Percentiles rank a stretch among this genome's conserved stretches.
phyloP scores from a whole-genome alignment of 768 basidiomycete species.

The Termitomyces sp. region DNA sequence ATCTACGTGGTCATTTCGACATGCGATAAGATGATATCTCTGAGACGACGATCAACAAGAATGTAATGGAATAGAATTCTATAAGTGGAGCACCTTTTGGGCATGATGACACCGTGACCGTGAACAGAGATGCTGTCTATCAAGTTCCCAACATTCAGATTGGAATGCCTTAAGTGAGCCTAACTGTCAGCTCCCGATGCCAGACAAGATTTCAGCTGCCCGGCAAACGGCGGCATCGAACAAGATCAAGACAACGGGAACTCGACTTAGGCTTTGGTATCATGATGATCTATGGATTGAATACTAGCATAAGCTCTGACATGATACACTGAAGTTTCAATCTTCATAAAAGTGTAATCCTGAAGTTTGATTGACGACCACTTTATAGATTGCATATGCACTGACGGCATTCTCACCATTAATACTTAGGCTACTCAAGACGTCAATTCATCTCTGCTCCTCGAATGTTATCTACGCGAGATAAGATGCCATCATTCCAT shows the following conservation, averaged over 20 bases:
- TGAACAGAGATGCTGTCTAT: background rate
- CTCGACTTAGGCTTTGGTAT: background rate
- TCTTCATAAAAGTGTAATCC: background rate
- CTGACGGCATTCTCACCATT: background rate
- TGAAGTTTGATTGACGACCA: no score
- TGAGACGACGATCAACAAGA: no score
- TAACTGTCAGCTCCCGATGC: background rate
- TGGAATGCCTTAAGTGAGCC: no score
- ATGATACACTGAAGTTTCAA: background rate
- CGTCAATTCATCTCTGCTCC: background rate
- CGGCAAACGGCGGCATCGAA: background rate
- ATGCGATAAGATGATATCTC: background rate
- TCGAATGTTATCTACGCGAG: constrained; percentile 6
- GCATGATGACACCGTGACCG: background rate
- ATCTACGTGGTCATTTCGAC: background rate
- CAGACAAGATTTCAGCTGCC: background rate
- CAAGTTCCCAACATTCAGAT: background rate
- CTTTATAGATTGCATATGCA: background rate
- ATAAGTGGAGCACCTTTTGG: no score
- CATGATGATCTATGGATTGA: background rate
- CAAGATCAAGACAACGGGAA: background rate
- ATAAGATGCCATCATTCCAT: constrained; percentile 17
- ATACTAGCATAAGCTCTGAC: background rate
- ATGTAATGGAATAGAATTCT: no score
- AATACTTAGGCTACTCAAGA: background rate